Evolutionary conservation across 202 grass and related monocot species (phyloP), one percentile per base, ranked within the genome.

Genomic region (Saccharum hybrid): DNA sequence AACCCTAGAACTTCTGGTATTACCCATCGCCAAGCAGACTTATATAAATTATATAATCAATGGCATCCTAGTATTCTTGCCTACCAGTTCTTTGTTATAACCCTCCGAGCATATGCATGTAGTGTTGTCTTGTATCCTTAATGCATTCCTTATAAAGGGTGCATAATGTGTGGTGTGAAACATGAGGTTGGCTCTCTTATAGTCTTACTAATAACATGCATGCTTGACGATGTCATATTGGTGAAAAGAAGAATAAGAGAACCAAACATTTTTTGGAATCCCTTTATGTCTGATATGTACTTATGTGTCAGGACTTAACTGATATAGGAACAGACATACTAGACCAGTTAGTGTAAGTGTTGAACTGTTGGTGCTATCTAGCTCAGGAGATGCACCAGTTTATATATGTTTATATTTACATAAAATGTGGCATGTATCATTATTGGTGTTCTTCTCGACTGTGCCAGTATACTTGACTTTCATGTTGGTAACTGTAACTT

Each of bases 401-500:
- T 18, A 52, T 52, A 52, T 52, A 18, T 52, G 15, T 52, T 52
- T 71, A 51, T 56, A n/a, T 76, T 60, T 62, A 57, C 10, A 30
- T 43, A 77, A 62, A 10, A 18, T 30, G 37, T 72, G 26, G 52
- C 54, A 6, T 18, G 8, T 22, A 7, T 65, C 31, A 80, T 11
- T n/a, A 26, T 43, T 65, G 68, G 31, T 84, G 34, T 36, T 70
- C 11, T 72, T 68, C 59, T 85, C 37, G 36, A 60, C 71, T 56
- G n/a, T 66, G 45, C 63, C 67, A 21, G n/a, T 75, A 51, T 70
- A 77, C 56, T 41, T 2, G 38, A 30, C 68, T 49, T 57, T 51
- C 7, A 42, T 72, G 12, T 82, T 86, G 61, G 19, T 81, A 68
- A 67, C n/a, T 45, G 46, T 60, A 70, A 34, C 23, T 31, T 81